phyloP scores from a whole-genome alignment of 257 asterid genomes.

The Scutellaria barbata region DNA sequence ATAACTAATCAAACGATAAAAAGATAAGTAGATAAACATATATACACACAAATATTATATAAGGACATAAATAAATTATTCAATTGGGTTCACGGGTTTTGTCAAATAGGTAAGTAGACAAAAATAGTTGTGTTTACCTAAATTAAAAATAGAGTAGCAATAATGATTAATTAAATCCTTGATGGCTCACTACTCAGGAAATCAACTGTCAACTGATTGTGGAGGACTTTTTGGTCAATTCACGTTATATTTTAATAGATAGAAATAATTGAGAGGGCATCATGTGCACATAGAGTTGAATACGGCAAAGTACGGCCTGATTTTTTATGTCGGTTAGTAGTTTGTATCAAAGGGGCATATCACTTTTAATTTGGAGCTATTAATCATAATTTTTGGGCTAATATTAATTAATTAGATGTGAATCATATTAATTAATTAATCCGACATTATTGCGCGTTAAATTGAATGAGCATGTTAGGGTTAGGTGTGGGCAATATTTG shows the following conservation, averaged over 20 bases:
- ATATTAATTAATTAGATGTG: conserved; percentile 24
- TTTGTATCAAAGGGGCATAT: conserved; percentile 31
- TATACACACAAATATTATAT: too few relatives aligned
- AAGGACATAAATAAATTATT: not conserved
- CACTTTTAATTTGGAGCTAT: conserved; percentile 11
- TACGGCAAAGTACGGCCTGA: conserved; percentile 63
- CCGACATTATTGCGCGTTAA: conserved; percentile 28
- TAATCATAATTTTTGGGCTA: not conserved
- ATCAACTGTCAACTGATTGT: conserved; percentile 37
- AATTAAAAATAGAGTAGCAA: not conserved
- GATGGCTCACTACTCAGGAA: conserved; percentile 25
- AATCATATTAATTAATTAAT: conserved; percentile 15
- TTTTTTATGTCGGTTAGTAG: conserved; percentile 40
- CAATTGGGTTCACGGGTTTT: not conserved
- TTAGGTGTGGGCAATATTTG: conserved; percentile 30
- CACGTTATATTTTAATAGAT: not conserved
- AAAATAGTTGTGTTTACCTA: not conserved
- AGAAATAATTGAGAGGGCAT: conserved; percentile 33
- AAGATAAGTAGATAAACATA: too few relatives aligned
- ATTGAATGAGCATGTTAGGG: conserved; percentile 35
- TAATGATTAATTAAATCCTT: conserved; percentile 1
- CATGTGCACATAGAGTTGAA: conserved; percentile 44
- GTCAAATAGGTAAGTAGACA: not conserved
- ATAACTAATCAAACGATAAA: too few relatives aligned
- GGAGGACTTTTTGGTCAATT: conserved; percentile 31